Percentiles rank a stretch among this genome's conserved stretches.
These are phyloP conservation scores for Rhodosporidiobolus sp. DNA, from an alignment of 768 basidiomycete species.

Conservation along the genomic window DNA sequence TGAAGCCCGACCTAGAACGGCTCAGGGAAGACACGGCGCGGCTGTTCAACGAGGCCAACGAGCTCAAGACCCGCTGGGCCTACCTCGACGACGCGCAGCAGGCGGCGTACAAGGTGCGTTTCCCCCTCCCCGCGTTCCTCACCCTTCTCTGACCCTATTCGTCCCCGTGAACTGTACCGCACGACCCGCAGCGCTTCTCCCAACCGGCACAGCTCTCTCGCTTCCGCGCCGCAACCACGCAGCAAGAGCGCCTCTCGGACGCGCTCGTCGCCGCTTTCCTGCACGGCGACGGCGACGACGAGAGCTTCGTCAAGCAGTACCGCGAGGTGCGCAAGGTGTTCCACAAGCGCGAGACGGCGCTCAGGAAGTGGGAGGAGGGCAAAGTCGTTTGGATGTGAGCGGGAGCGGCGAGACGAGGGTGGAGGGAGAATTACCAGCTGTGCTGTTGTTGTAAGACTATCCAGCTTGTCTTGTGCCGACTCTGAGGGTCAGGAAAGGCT, in stretches of 20 bases:
- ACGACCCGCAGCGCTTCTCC: conserved; percentile 63
- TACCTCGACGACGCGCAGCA: conserved; percentile 83
- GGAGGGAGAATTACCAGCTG: no score
- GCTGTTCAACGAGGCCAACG: conserved; percentile 81
- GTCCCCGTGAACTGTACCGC: no score
- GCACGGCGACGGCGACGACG: conserved; percentile 52
- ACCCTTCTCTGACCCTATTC: neutral
- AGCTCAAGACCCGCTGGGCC: conserved; percentile 75
- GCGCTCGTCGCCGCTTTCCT: conserved; percentile 77
- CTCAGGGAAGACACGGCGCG: conserved; percentile 78
- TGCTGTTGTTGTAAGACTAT: no score
- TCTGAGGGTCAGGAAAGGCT: no score
- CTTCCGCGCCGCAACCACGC: conserved; percentile 78
- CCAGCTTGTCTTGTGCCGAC: no score
- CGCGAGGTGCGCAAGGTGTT: conserved; percentile 82
- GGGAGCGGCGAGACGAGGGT: conserved; percentile 55
- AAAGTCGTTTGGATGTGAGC: conserved; percentile 74
- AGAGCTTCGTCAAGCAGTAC: conserved; percentile 83
- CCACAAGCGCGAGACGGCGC: conserved; percentile 89
- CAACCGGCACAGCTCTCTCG: conserved; percentile 86
- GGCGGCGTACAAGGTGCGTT: conserved; percentile 77
- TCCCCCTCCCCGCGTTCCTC: neutral
- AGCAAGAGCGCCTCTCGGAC: conserved; percentile 87
- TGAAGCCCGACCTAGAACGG: conserved; percentile 71
- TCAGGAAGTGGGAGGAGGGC: conserved; percentile 77